phyloP scores from a whole-genome alignment of 306 rosid genomes.

The Gillenia trifoliata region DNA sequence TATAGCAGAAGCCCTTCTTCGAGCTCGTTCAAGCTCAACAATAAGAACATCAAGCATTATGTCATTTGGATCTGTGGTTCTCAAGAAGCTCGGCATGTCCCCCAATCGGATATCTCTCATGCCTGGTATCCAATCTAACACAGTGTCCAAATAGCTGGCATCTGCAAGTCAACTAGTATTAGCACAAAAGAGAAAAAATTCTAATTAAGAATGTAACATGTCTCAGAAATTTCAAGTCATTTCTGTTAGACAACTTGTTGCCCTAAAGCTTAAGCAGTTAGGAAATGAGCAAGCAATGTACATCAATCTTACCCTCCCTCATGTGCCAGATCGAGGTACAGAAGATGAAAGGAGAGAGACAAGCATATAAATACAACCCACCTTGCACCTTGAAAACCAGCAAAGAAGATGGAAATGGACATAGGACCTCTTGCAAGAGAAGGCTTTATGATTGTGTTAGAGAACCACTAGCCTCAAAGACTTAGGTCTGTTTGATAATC shows the following conservation, averaged over 20 bases:
- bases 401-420: no score
- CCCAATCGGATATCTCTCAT: slow-evolving; percentile 42
- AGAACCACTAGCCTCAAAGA: no score
- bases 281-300: no score
- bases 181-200: neutral
- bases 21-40: slow-evolving; percentile 25
- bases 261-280: no score
- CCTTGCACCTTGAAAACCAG: no score
- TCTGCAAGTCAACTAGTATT: slow-evolving; percentile 25
- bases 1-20: slow-evolving; percentile 40
- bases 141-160: slow-evolving; percentile 31
- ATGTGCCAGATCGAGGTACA: no score
- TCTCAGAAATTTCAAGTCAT: neutral
- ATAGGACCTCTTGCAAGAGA: no score
- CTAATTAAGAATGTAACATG: neutral
- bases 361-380: no score
- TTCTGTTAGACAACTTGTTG: neutral
- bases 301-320: no score
- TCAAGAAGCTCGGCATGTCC: slow-evolving; percentile 51
- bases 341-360: no score
- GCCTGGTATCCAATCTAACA: slow-evolving; percentile 57
- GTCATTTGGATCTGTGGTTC: slow-evolving; percentile 51
- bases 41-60: slow-evolving; percentile 4
- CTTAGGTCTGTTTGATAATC: no score
- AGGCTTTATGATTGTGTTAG: no score